phyloP scores from a whole-genome alignment of 2,329 filamentous ascomycete species.

The Emergomyces orientalis region DNA sequence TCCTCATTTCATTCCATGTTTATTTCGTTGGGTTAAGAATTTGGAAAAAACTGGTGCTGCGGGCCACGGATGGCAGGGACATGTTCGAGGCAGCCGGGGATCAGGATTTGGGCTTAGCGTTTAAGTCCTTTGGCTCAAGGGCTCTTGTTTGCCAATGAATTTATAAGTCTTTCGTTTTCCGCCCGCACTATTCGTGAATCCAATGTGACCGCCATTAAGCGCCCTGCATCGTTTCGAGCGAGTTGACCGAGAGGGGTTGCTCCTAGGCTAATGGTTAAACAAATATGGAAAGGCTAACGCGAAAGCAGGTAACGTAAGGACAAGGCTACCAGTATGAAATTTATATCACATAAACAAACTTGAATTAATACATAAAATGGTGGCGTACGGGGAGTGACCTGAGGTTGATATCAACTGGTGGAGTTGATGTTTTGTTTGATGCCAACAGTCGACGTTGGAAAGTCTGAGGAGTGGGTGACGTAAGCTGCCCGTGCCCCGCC shows the following conservation, averaged over 20 bases:
- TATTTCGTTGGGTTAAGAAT: conserved; percentile 2
- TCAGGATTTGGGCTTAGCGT: conserved; percentile 17
- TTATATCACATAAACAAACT: not conserved
- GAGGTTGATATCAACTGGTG: not conserved
- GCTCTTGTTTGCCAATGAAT: conserved; percentile 15
- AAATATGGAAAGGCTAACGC: conserved; percentile 1
- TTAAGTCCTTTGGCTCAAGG: conserved; percentile 16
- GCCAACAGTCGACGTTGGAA: not conserved
- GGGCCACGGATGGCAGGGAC: conserved; percentile 4
- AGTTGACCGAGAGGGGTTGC: not conserved
- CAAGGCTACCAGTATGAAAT: not conserved
- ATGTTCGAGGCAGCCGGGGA: conserved; percentile 7
- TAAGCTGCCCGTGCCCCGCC: not conserved
- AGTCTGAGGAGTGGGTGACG: not conserved
- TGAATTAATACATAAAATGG: not conserved
- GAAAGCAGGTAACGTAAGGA: not conserved
- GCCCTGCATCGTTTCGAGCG: conserved; percentile 3
- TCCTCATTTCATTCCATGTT: conserved; percentile 9
- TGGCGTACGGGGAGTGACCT: not conserved
- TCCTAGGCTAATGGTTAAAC: not conserved
- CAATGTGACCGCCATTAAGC: conserved; percentile 9
- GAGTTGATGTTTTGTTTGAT: not conserved
- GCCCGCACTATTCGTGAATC: conserved; percentile 7
- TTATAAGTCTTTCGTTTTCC: conserved; percentile 5
- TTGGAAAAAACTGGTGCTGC: not conserved